Conservation (phyloP, 2,329 filamentous ascomycete genomes). For the Apiospora kogelbergensis region DNA sequence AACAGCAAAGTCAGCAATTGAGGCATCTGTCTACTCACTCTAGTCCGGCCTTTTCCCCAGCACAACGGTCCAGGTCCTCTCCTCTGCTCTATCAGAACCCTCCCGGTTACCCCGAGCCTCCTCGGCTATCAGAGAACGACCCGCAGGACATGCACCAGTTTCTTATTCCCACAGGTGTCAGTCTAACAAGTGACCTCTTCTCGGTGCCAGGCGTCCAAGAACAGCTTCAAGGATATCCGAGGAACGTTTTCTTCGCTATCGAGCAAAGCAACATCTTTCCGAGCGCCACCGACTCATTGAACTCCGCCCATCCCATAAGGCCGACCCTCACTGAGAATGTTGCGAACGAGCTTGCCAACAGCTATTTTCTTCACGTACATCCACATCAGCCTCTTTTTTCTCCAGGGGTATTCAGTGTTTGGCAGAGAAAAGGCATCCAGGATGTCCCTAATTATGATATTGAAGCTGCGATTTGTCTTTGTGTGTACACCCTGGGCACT, state of each 20-base stretch:
- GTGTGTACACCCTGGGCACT: slow-evolving; percentile 36
- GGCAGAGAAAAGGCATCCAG: slow-evolving; percentile 28
- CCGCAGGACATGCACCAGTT: slow-evolving; percentile 34
- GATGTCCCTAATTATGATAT: slow-evolving; percentile 25
- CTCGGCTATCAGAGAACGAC: slow-evolving; percentile 18
- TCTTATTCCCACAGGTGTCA: slow-evolving; percentile 36
- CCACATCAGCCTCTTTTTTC: slow-evolving; percentile 37
- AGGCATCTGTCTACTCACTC: slow-evolving; percentile 23
- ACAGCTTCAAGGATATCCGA: slow-evolving; percentile 32
- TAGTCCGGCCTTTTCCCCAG: slow-evolving; percentile 23
- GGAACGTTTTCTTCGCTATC: slow-evolving; percentile 34
- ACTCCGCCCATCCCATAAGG: slow-evolving; percentile 24
- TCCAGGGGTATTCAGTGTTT: slow-evolving; percentile 25
- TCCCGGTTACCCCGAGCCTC: slow-evolving; percentile 20
- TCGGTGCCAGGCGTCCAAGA: slow-evolving; percentile 33
- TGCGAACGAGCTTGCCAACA: slow-evolving; percentile 27
- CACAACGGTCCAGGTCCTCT: slow-evolving; percentile 24
- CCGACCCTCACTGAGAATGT: slow-evolving; percentile 26
- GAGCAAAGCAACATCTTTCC: slow-evolving; percentile 34
- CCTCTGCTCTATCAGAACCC: slow-evolving; percentile 20
- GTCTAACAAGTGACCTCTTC: slow-evolving; percentile 33
- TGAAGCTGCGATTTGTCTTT: slow-evolving; percentile 35
- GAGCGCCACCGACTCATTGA: slow-evolving; percentile 27
- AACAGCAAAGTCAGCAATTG: slow-evolving; percentile 32
- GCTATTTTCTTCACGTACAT: slow-evolving; percentile 36